Evolutionary conservation across 371 early-diverging fungal species (phyloP), one percentile per base, ranked within the genome.

Genomic region (Blakeslea trispora): DNA sequence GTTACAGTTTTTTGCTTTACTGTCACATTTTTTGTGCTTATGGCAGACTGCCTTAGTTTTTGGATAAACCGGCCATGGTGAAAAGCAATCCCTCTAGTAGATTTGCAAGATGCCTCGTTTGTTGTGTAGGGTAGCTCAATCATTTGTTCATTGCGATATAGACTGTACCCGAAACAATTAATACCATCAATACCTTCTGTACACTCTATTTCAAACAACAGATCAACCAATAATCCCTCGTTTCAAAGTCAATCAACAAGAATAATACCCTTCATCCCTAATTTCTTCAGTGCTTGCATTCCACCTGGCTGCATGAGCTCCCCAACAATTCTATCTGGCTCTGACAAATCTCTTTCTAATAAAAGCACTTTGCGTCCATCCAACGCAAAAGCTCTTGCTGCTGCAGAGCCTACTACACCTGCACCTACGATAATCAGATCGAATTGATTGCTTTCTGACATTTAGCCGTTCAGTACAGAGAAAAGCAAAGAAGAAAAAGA

Each of bases 311-410:
- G 96, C 72, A 97, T 71, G 35, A 96, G 71, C 64, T 97, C 97
- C 17, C 97, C 97, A 21, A 96, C 97, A 53, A 97, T 96, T 40
- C 97, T 85, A 72, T 96, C 95, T 1, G 96, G 96, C 66, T 95
- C 91, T 50, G 57, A 76, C 79, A 92, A 78, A 71, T 90, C 93
- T 53, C 95, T 77, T 63, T 97, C 97, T 71, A 84, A 31, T 18
- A 94, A 61, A 17, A 90, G 69, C 2, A 91, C 88, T 13, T 74
- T 73, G 55, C 88, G 78, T n/a, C 90, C 88, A 42, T 85, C 79
- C 24, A 68, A 72, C n/a, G 81, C 91, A 49, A 92, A 83, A 10
- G 90, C 78, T 47, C 63, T 62, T 1, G 96, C 96, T 14, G 91
- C 82, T 5, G 93, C 89, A 19, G 86, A 83, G 17, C 97, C 97